Percentiles rank a stretch among this genome's conserved stretches.
These are phyloP conservation scores for Phytophthora podocarpi DNA, from an alignment of 352 stramenopile species.

Conservation along the genomic window DNA sequence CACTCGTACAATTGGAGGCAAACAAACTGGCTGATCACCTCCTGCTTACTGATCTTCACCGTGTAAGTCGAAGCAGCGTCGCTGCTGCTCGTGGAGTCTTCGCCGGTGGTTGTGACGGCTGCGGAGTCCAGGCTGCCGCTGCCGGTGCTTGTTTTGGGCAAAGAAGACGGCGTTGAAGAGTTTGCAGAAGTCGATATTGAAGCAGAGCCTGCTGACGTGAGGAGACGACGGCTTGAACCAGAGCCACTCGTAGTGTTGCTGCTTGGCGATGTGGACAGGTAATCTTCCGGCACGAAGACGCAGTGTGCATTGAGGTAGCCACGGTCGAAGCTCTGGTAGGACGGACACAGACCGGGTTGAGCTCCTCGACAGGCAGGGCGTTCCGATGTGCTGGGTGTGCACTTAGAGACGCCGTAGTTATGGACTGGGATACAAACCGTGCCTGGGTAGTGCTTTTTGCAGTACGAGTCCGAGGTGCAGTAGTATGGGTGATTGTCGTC, in stretches of 20 bases:
- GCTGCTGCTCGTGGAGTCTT: constrained; percentile 14
- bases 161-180: no score
- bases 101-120: no score
- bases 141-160: no score
- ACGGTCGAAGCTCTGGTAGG: constrained; percentile 67
- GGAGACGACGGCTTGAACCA: neutral
- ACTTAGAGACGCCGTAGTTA: constrained; percentile 74
- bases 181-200: no score
- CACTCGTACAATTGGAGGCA: constrained; percentile 52
- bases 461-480: constrained; percentile 66
- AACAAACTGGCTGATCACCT: constrained; percentile 52
- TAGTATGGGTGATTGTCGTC: constrained; percentile 40
- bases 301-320: constrained; percentile 80
- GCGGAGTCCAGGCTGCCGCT: no score
- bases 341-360: constrained; percentile 70
- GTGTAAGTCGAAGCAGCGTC: constrained; percentile 47
- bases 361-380: constrained; percentile 65
- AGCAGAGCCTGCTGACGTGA: neutral
- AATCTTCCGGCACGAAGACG: constrained; percentile 68
- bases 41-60: constrained; percentile 53
- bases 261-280: no score
- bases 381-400: constrained; percentile 71
- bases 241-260: constrained; percentile 17
- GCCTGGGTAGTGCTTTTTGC: constrained; percentile 53
- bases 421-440: constrained; percentile 76